phyloP scores from a whole-genome alignment of 352 stramenopile species.

The Phytophthora cactorum region DNA sequence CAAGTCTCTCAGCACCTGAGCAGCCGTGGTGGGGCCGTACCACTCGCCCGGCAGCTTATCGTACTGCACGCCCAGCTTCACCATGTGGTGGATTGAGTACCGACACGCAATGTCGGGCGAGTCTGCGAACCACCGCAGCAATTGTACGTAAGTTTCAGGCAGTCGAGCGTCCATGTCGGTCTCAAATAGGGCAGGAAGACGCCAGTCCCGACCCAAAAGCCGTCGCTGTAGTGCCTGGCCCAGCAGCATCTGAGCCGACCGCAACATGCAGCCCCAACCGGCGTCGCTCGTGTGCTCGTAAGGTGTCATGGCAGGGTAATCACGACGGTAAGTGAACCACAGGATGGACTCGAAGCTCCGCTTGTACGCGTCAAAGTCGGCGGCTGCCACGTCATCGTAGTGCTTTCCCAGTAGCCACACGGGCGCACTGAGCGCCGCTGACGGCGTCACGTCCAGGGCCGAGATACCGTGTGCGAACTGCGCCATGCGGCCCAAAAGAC shows the following conservation, averaged over 20 bases:
- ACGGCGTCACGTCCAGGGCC: slow-evolving; percentile 58
- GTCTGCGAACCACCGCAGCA: slow-evolving; percentile 91
- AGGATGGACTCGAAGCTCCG: slow-evolving; percentile 69
- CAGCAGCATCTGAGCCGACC: slow-evolving; percentile 95
- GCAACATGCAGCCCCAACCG: slow-evolving; percentile 97
- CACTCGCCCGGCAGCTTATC: slow-evolving; percentile 93
- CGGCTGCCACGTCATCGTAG: slow-evolving; percentile 42
- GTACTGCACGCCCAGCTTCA: slow-evolving; percentile 89
- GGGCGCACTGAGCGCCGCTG: slow-evolving; percentile 41
- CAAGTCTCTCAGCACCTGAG: slow-evolving; percentile 89
- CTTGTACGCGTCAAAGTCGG: slow-evolving; percentile 61
- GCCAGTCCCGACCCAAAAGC: slow-evolving; percentile 62
- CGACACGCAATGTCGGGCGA: slow-evolving; percentile 66
- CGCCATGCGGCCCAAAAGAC: slow-evolving; percentile 65
- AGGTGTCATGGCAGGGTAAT: slow-evolving; percentile 87
- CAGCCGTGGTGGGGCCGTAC: slow-evolving; percentile 92
- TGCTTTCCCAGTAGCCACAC: slow-evolving; percentile 56
- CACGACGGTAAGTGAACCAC: slow-evolving; percentile 92
- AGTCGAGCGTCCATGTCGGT: slow-evolving; percentile 39
- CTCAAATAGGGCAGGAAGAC: slow-evolving; percentile 39
- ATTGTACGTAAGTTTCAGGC: slow-evolving; percentile 47
- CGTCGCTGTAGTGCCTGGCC: slow-evolving; percentile 88
- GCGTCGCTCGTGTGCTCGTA: slow-evolving; percentile 93
- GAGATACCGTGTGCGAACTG: slow-evolving; percentile 88
- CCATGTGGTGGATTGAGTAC: slow-evolving; percentile 94